Base-by-base conservation (phyloP, 345 rosid species). In the Punica granatum region DNA sequence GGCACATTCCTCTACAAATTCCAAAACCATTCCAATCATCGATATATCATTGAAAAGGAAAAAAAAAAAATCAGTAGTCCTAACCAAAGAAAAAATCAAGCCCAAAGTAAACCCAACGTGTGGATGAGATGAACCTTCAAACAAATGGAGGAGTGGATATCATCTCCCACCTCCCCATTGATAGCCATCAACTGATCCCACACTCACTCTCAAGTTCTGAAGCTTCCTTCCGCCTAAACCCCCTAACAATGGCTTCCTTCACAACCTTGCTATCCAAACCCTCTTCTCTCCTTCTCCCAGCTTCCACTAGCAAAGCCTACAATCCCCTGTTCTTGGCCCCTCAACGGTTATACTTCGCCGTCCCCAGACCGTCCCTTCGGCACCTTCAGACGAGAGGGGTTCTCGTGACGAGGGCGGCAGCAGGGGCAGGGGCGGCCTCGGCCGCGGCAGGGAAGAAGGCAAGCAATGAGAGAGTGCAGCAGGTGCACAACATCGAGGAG, bases 401-500 rank as follows among this genome's bases (percentile, higher is more conserved):
- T 35, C 46, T 16, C 28, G 31, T 63, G 61, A 28, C 61, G 34
- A 56, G 34, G 61, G 61, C 61, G 34, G 80, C 77, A 11, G 81
- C 77, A n/a, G n/a, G n/a, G 72, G 88, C 95, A 2, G 77, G 88
- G 7, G 84, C 88, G 60, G 76, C 90, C 25, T 69, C 91, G 0
- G 74, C 88, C 15, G 69, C 89, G 0, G 71, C 79, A 0, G 78
- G 83, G 16, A 75, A 77, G 69, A 65, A 85, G 33, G 64, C 83
- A 0, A 79, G 69, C 1, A 86, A 86, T 15, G 97, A 90, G 70
- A 81, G 83, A 43, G 90, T 93, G 2, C 61, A 67, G 64, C 67
- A 81, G 75, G 88, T 93, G 61, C 94, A 89, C 76, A 87, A 84
- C 78, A 65, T 74, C 3, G 90, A 84, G 41, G 96, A 93, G 67